Conservation (phyloP, 306 rosid genomes). For the Malus orientalis region DNA sequence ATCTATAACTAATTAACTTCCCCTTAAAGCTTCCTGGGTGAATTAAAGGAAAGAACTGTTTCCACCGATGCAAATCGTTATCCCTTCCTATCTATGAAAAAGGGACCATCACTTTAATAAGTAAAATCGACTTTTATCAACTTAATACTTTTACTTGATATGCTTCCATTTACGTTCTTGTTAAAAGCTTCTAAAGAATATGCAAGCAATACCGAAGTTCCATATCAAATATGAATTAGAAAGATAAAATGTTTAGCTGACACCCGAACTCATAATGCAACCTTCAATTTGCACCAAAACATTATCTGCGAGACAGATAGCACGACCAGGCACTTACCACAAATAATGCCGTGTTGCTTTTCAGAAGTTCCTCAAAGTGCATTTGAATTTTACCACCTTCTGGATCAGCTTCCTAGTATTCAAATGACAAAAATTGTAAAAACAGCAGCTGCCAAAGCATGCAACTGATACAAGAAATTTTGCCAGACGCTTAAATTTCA, state of each 20-base stretch:
- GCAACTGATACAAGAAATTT: background rate
- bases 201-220: background rate
- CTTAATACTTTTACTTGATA: background rate
- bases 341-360: conserved; percentile 86
- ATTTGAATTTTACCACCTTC: conserved; percentile 91
- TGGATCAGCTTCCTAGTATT: conserved; percentile 80
- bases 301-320: background rate
- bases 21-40: too few species aligned
- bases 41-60: background rate
- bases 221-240: background rate
- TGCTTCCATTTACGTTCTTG: background rate
- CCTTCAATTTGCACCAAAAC: background rate
- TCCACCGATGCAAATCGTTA: background rate
- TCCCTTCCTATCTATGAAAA: background rate
- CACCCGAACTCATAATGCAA: background rate
- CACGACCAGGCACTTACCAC: conserved; percentile 51
- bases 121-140: background rate
- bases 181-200: background rate
- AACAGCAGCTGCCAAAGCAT: background rate
- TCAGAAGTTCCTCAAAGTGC: conserved; percentile 88
- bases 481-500: background rate
- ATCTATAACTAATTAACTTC: background rate
- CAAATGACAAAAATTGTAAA: conserved; percentile 9
- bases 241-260: background rate
- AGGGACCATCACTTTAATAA: background rate